These are phyloP conservation scores for Claviceps citrina DNA, from an alignment of 2,329 filamentous ascomycete species.

Conservation along the genomic window DNA sequence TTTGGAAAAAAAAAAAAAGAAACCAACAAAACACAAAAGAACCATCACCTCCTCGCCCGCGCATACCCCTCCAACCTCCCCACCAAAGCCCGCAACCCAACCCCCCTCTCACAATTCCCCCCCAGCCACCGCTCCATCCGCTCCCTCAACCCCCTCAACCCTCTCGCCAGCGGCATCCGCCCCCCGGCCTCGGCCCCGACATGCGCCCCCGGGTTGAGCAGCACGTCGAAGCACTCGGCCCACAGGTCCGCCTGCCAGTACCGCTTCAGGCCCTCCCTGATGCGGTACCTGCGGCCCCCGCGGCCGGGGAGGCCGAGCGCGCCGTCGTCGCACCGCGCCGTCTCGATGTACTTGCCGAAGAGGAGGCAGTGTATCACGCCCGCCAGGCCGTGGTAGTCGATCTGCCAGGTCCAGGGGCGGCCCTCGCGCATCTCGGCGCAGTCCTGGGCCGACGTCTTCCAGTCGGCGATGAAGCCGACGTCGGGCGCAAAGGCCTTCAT, in stretches of 20 bases:
- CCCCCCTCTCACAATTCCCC: conserved; percentile 65
- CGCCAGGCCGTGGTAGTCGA: conserved; percentile 88
- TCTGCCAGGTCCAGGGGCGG: conserved; percentile 91
- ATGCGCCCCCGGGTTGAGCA: conserved; percentile 64
- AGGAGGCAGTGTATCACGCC: conserved; percentile 77
- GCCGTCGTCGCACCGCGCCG: conserved; percentile 39
- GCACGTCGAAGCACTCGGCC: conserved; percentile 64
- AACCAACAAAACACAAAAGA: neutral
- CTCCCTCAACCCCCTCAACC: conserved; percentile 54
- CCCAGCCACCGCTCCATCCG: conserved; percentile 76
- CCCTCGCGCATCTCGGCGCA: conserved; percentile 93
- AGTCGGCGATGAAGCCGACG: conserved; percentile 81
- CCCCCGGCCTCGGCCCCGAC: conserved; percentile 44
- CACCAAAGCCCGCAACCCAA: conserved; percentile 55
- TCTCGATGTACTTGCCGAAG: conserved; percentile 92
- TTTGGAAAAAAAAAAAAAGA: conserved; percentile 24
- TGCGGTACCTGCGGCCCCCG: conserved; percentile 53
- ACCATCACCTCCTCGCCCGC: conserved; percentile 17
- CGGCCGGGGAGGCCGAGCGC: conserved; percentile 44
- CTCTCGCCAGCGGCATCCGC: conserved; percentile 57
- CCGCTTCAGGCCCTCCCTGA: conserved; percentile 72
- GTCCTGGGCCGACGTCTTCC: conserved; percentile 75
- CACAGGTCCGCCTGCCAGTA: conserved; percentile 97
- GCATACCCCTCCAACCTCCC: conserved; percentile 43
- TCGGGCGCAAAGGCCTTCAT: conserved; percentile 67